Evolutionary conservation across 176 grass and related monocot genomes (phyloP), one percentile per base, ranked within the genome.

Genomic region (Oryza nivara): DNA sequence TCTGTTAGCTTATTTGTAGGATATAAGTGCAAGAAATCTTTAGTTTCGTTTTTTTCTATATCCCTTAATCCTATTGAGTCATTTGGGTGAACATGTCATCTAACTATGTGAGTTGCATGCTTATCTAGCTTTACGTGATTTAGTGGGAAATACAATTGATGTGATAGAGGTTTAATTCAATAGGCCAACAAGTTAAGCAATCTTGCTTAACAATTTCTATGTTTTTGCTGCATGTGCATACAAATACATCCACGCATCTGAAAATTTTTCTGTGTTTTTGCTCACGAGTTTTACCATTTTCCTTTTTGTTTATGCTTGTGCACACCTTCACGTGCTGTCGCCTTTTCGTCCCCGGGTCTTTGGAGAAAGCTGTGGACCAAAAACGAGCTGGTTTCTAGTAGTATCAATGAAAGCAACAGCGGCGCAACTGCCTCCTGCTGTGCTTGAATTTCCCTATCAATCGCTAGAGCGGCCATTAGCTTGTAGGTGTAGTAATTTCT

Each of bases 331-430:
- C 79, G 66, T 88, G 75, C 58, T 80, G 2, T 44, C 47, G 26
- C 58, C 40, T 15, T 78, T 66, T 63, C 15, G 3, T 34, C 65
- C 80, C 81, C 70, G 61, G 75, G 76, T 80, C 67, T 73, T 76
- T 23, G 75, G 82, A 89, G 75, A 46, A 73, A 78, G 30, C 15
- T 30, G 70, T 68, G 77, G 77, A 58, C 70, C 70, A 56, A 26
- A 80, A 1, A 28, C 32, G 22, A 54, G 43, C 12, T 41, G 5
- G 30, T 72, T 68, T 86, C 77, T 30, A 30, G 28, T 32, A 32
- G 16, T 46, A 45, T 81, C 70, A 41, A 12, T 44, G 78, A 87
- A 75, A 87, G 85, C 70, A 67, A 81, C 85, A 1, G n/a, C 61
- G 17, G 48, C 35, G 63, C 44, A 68, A 68, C 41, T 60, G 34